Evolutionary conservation across 352 stramenopile genomes (phyloP), one percentile per base, ranked within the genome.

Genomic region (Pythium guiyangense): DNA sequence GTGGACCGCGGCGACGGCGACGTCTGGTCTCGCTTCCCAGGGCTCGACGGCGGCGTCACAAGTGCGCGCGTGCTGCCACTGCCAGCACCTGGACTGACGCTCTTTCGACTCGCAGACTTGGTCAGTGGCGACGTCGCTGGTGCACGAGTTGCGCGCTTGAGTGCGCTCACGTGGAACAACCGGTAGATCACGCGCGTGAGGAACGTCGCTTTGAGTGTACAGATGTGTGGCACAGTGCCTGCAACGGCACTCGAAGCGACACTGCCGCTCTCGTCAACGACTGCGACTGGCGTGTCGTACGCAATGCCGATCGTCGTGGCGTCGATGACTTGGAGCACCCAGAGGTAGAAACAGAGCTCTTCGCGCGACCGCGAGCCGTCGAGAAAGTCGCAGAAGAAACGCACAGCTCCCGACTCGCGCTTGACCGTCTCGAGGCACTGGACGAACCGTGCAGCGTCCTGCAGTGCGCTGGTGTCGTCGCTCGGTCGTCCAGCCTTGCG

Each of bases 311-410:
- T 59, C 11, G 63, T 52, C 2, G 77, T 64, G 14, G 71, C 59
- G 10, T 83, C 64, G 27, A 83, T 71, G 12, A 64, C 73, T 53
- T 89, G 76, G 0, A 79, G 71, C 8, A 78, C 44, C 76, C 74
- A 84, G 3, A 89, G 59, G 15, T 69, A 73, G 52, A 87, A 89
- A 29, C 71, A 68, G 2, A 89, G 61, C 46, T 84, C 67, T 29
- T 84, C 70, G 2, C 54, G 56, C 2, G 60, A 66, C 17, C 73
- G 65, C 0, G 29, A 57, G 8, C 64, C 66, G 22, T 87, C 74
- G 6, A 87, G 34, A 35, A 87, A 86, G 8, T 77, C 72, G n/a
- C 76, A 84, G 61, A 87, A 87, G 0, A 86, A 59, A 8, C 69
- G 72, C 12, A 84, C 57, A 10, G 73, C 71, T 25, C 67, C 78